These are phyloP conservation scores for Heliophila coronopifolia DNA, from an alignment of 441 rosid species.

Conservation along the genomic window DNA sequence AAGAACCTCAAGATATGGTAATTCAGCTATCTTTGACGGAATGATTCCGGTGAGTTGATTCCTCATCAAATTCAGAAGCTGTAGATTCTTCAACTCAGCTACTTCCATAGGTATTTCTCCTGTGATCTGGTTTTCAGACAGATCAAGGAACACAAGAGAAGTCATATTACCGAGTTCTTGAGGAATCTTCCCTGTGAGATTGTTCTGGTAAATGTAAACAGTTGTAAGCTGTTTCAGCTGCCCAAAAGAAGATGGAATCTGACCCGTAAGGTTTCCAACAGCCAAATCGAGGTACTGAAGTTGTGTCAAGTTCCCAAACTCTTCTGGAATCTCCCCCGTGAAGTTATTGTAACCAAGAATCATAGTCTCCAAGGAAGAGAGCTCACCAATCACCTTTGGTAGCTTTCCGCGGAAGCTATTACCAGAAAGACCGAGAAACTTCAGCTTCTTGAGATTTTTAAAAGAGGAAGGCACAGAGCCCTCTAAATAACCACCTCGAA, in stretches of 20 bases:
- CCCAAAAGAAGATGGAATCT: conserved; percentile 69
- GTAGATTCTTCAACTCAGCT: conserved; percentile 50
- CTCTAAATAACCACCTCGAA: conserved; percentile 71
- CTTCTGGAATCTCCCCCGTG: conserved; percentile 62
- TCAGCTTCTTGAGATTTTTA: conserved; percentile 59
- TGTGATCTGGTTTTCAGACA: conserved; percentile 62
- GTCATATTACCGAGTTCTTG: conserved; percentile 51
- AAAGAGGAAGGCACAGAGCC: conserved; percentile 73
- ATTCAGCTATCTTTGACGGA: conserved; percentile 44
- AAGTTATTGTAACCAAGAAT: conserved; percentile 82
- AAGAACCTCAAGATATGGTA: conserved; percentile 47
- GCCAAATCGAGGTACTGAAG: conserved; percentile 78
- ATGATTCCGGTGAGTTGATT: conserved; percentile 61
- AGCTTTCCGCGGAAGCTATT: conserved; percentile 73
- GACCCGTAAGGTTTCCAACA: conserved; percentile 57
- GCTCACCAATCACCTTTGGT: conserved; percentile 70
- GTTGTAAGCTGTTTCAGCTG: conserved; percentile 51
- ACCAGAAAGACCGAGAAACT: conserved; percentile 85
- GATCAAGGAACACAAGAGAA: conserved; percentile 60
- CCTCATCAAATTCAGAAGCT: conserved; percentile 81
- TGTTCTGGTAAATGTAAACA: conserved; percentile 60
- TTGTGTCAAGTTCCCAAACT: conserved; percentile 64
- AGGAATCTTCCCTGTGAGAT: conserved; percentile 63
- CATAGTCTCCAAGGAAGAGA: conserved; percentile 56
- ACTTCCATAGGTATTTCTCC: conserved; percentile 59